Conservation (phyloP, 2,329 filamentous ascomycete species). For the Apiospora aurea region DNA sequence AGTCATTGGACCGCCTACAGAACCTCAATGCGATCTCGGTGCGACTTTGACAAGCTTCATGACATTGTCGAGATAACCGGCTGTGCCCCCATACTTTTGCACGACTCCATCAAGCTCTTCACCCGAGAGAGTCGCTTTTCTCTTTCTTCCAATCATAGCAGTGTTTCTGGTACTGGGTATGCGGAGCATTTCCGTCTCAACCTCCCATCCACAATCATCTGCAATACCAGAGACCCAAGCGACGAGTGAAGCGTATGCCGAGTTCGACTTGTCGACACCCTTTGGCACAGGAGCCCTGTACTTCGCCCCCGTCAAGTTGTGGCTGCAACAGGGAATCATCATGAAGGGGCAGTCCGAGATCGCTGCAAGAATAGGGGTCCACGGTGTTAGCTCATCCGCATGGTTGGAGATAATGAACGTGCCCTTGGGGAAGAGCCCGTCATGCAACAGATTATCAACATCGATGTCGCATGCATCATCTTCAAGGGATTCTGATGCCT, state of each 20-base stretch:
- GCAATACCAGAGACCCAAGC: conserved; percentile 78
- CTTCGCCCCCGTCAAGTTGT: conserved; percentile 77
- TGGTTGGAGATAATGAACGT: conserved; percentile 98
- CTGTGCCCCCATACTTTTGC: conserved; percentile 60
- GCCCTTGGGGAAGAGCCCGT: conserved; percentile 72
- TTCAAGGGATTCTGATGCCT: conserved; percentile 28
- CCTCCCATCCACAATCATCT: conserved; percentile 73
- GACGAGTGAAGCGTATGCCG: conserved; percentile 84
- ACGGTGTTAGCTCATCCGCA: conserved; percentile 93
- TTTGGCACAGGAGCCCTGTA: conserved; percentile 72
- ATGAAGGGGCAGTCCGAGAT: conserved; percentile 83
- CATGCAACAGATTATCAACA: conserved; percentile 47
- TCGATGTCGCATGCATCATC: conserved; percentile 29
- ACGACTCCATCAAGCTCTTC: conserved; percentile 55
- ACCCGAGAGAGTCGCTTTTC: conserved; percentile 38
- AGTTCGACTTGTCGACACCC: conserved; percentile 59
- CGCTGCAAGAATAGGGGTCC: conserved; percentile 89
- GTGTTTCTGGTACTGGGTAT: conserved; percentile 94
- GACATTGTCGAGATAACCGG: conserved; percentile 66
- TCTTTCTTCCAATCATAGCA: conserved; percentile 74
- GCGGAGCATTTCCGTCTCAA: conserved; percentile 84
- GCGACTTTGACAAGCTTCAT: conserved; percentile 63
- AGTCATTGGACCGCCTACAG: not conserved
- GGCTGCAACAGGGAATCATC: conserved; percentile 94
- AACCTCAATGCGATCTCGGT: conserved; percentile 48